Evolutionary conservation across 441 rosid species (phyloP).

Genomic region (Pelargonium cotyledonis): DNA sequence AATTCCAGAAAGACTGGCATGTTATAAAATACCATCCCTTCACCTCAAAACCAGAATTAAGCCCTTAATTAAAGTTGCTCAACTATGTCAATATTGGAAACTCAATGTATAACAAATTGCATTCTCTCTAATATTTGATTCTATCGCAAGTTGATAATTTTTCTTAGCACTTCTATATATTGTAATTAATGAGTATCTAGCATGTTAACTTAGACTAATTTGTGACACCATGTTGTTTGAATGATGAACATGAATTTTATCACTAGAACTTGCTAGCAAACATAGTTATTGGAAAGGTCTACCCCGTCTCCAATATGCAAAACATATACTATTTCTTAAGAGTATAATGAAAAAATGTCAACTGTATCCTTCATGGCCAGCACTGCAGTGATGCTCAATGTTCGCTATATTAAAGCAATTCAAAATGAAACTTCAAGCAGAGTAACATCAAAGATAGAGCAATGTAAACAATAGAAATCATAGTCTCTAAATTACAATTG

Average conservation of each 20-base stretch:
- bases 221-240: no score
- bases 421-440: no score
- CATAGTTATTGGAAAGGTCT: neutral
- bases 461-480: no score
- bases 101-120: no score
- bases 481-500: no score
- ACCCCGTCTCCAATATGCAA: neutral
- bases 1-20: neutral
- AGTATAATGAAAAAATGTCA: neutral
- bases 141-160: neutral
- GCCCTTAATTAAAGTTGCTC: no score
- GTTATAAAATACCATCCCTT: constrained; percentile 2
- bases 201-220: neutral
- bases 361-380: neutral
- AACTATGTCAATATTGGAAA: no score
- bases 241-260: no score
- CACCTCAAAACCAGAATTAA: neutral
- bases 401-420: no score
- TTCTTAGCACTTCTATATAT: neutral
- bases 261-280: neutral
- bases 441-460: no score
- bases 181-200: neutral
- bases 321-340: neutral
- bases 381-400: no score
- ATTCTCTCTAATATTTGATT: neutral